Evolutionary conservation across 2,329 filamentous ascomycete species (phyloP), one percentile per base, ranked within the genome.

Genomic region (Exophiala viscosa): DNA sequence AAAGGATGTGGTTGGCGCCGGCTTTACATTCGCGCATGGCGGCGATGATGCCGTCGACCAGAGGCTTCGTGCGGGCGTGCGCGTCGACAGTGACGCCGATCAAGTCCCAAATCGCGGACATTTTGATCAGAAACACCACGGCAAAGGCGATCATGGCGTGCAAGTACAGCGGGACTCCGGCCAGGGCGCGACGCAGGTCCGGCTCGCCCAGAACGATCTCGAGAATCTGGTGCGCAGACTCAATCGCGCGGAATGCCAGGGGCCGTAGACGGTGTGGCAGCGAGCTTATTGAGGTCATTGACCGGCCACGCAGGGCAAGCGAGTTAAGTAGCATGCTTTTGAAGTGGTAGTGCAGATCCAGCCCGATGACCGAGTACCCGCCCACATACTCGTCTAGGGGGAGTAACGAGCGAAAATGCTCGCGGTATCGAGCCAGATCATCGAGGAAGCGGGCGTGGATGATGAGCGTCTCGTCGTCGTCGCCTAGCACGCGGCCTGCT

Each of bases 281-380:
- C 1, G 53, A 52, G 5, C 41, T 40, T 31, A 56, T 59, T 2
- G 68, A 70, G 57, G 72, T 70, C 62, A 74, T 69, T 11, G 71
- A 73, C 0, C 70, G 70, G 0, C 70, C 70, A 58, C 69, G 66
- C 8, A 70, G 64, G 3, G 69, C 69, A 15, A 73, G 67, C 5
- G 70, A 73, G 57, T 79, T 76, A 14, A 80, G 69, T 55, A 79
- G 75, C 42, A 80, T 74, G 56, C 76, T 77, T 17, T 75, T 76
- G 49, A 80, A 77, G 57, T 79, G 73, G 58, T 76, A 77, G 61
- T 80, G 77, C 5, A 80, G 64, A 3, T 77, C 72, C 13, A 77
- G 74, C 1, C 75, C 76, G 61, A 74, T 14, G 32, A 57, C 57
- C 17, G 60, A 59, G 46, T 62, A 62, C 48, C 61, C 60, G 11